Base-by-base conservation (phyloP, 768 basidiomycete species). In the Trametopsis cervina region DNA sequence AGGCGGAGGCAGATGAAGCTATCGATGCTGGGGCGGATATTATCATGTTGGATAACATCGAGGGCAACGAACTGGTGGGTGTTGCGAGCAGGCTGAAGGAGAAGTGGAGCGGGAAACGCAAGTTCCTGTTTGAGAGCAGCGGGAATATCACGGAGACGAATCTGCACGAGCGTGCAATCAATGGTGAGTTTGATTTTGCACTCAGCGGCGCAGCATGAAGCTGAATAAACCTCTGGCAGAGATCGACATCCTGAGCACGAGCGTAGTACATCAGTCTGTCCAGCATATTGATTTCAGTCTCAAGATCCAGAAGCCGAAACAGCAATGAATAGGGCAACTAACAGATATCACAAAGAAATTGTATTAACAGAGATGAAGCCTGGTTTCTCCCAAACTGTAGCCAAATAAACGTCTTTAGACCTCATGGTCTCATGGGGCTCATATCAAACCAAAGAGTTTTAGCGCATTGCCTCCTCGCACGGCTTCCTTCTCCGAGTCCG, bases 211-310 rank as follows among this genome's bases (percentile, higher is more conserved):
- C 9, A 21, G 40, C 4, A 11, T 10, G 25, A 18, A 27, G 38
- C 47, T 56, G 42, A 59, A 39, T 6, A 2, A 27, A 20, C 26
- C n/a, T 12, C 24, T 38, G 25, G 17, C 65, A 94, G 94, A 92
- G 60, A 85, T 99, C 57, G 96, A 99, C 63, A 94, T 98, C 59
- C 58, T 96, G 65, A 88, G 93, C 69, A 93, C 91, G 36, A 93
- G 89, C 51, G 78, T 74, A 7, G 88, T 93, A 21, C 92, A 94
- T 57, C 90, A 97, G 65, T 89, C 88, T 1, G 90, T 89, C 21
- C 89, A 81, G 55, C 93, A 96, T 60, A 83, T 98, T 53, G 96
- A 98, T 64, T 99, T 94, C 65, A 96, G 92, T 59, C 74, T 99
- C 59, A 98, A 98, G 77, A 85, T 98, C 52, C 92, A 94, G 66